These are phyloP conservation scores for Alternaria metachromatica DNA, from an alignment of 2,329 filamentous ascomycete genomes.

Conservation along the genomic window DNA sequence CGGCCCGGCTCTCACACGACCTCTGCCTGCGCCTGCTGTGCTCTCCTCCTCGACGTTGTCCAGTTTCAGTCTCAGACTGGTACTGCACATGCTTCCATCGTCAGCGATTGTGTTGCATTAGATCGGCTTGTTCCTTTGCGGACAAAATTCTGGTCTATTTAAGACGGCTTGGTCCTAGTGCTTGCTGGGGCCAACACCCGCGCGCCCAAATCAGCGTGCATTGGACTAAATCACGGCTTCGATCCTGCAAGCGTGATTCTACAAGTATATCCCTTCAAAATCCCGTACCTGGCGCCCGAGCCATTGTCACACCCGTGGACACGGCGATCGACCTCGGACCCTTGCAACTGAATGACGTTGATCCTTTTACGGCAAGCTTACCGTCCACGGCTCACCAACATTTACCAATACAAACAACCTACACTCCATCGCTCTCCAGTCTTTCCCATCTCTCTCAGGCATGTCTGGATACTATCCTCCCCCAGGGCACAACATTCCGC, in stretches of 20 bases:
- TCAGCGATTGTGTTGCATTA: constrained; percentile 37
- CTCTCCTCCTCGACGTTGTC: constrained; percentile 35
- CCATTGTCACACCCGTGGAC: constrained; percentile 33
- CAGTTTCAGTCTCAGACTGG: constrained; percentile 48
- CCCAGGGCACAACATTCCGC: constrained; percentile 40
- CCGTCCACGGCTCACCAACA: constrained; percentile 27
- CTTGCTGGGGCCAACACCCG: constrained; percentile 45
- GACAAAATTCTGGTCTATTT: constrained; percentile 35
- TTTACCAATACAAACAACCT: constrained; percentile 21
- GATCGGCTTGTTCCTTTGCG: constrained; percentile 31
- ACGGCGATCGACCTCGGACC: constrained; percentile 43
- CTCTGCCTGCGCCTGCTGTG: constrained; percentile 43
- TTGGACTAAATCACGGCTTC: constrained; percentile 28
- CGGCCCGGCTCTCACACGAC: constrained; percentile 40
- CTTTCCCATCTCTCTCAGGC: constrained; percentile 20
- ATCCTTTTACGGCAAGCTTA: constrained; percentile 36
- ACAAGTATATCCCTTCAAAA: constrained; percentile 20
- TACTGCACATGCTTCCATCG: constrained; percentile 37
- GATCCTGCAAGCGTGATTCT: constrained; percentile 28
- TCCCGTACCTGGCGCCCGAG: constrained; percentile 37
- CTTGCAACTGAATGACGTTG: constrained; percentile 50
- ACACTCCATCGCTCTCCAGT: constrained; percentile 26
- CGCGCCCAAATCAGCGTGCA: constrained; percentile 35
- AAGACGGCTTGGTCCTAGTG: constrained; percentile 42
- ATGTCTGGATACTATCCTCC: constrained; percentile 50